A percentile compares a stretch with the other conserved stretches of the same genome.
phyloP scores from a whole-genome alignment of 192 early-diverging fungal genomes.

The Chytriomyces confervae region DNA sequence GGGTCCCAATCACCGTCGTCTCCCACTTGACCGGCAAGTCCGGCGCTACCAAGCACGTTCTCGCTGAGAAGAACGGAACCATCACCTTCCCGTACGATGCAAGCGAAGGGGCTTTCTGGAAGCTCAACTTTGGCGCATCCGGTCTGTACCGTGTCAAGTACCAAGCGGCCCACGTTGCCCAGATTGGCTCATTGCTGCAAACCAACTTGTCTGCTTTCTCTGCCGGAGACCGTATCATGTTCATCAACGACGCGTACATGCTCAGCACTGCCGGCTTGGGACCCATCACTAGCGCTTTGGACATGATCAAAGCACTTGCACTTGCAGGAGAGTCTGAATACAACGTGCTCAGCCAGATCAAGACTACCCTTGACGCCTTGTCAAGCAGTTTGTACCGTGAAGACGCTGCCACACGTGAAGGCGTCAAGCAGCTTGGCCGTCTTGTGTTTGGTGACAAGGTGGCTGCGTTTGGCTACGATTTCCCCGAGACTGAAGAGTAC shows the following conservation, averaged over 20 bases:
- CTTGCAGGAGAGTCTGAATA: constrained; percentile 79
- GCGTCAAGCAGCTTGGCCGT: constrained; percentile 71
- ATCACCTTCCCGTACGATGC: constrained; percentile 60
- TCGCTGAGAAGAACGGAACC: constrained; percentile 48
- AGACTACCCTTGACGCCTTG: constrained; percentile 65
- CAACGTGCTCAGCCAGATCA: constrained; percentile 71
- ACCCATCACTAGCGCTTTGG: constrained; percentile 75
- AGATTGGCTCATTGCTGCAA: constrained; percentile 55
- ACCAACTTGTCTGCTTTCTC: constrained; percentile 47
- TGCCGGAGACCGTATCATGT: constrained; percentile 77
- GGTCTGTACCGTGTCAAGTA: constrained; percentile 87
- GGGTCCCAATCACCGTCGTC: constrained; percentile 74
- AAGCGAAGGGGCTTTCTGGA: constrained; percentile 63
- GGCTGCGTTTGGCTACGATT: constrained; percentile 79
- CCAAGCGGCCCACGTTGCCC: constrained; percentile 37
- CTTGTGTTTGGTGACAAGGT: constrained; percentile 77
- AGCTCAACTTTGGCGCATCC: constrained; percentile 82
- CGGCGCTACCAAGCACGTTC: constrained; percentile 59
- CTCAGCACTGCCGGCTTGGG: constrained; percentile 79
- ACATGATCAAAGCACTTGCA: constrained; percentile 72
- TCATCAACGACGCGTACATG: constrained; percentile 82
- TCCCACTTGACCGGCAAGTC: constrained; percentile 45
- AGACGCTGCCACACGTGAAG: constrained; percentile 58
- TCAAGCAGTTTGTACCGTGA: constrained; percentile 71
- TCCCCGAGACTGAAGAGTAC: constrained; percentile 73